Conservation (phyloP, 768 basidiomycete genomes). For the Auricularia cornea region DNA sequence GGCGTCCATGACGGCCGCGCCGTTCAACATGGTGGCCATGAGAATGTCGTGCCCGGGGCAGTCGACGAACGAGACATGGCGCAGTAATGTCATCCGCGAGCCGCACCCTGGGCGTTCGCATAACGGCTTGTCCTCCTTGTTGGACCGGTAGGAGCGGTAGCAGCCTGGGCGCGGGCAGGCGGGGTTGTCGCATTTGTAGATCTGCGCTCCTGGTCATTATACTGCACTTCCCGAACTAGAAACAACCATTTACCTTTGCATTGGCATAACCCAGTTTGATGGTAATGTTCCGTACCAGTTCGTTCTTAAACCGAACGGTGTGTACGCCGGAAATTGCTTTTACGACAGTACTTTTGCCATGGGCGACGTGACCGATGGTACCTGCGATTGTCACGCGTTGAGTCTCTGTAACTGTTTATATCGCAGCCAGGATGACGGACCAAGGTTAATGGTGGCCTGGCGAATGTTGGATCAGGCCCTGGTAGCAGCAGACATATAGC, state of each 20-base stretch:
- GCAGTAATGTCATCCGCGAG: slow-evolving; percentile 80
- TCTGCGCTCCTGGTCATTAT: slow-evolving; percentile 38
- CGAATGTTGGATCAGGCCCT: slow-evolving; percentile 1
- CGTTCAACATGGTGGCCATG: slow-evolving; percentile 99
- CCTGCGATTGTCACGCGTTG: slow-evolving; percentile 44
- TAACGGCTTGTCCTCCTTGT: slow-evolving; percentile 88
- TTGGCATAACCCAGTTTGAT: slow-evolving; percentile 99
- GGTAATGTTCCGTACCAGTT: slow-evolving; percentile 96
- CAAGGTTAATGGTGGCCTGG: slow-evolving; percentile 91
- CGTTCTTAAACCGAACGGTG: slow-evolving; percentile 99
- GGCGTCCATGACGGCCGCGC: slow-evolving; percentile 99
- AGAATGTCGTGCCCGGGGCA: slow-evolving; percentile 98
- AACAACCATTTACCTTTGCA: slow-evolving; percentile 62
- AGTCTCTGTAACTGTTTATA: too few relatives aligned
- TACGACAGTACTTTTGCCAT: slow-evolving; percentile 93
- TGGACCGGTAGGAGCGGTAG: slow-evolving; percentile 87
- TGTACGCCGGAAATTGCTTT: slow-evolving; percentile 98
- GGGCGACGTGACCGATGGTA: slow-evolving; percentile 98
- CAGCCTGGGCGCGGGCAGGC: slow-evolving; percentile 90
- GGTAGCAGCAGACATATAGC: slow-evolving; percentile 1
- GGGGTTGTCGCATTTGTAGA: slow-evolving; percentile 95
- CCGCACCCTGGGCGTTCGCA: slow-evolving; percentile 93
- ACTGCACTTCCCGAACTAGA: neutral
- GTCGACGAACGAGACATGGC: slow-evolving; percentile 97
- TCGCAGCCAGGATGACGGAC: slow-evolving; percentile 30